Evolutionary conservation across 2,329 filamentous ascomycete genomes (phyloP).

Genomic region (Setomelanomma holmii): DNA sequence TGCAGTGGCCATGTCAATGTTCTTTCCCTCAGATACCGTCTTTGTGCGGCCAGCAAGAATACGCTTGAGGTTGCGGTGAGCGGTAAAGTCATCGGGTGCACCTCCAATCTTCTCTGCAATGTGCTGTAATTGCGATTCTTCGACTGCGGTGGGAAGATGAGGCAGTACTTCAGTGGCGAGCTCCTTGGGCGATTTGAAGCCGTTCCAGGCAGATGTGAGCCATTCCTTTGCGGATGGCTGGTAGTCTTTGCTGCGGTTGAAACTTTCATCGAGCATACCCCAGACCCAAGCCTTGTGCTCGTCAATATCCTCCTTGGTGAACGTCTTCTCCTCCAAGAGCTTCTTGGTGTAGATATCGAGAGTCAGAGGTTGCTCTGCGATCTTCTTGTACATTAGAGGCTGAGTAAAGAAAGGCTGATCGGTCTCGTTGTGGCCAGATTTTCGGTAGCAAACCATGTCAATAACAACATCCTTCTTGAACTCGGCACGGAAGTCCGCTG

Average conservation of each 20-base stretch:
- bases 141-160: slow-evolving; percentile 85
- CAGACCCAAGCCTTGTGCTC: slow-evolving; percentile 99
- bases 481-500: slow-evolving; percentile 96
- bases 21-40: slow-evolving; percentile 87
- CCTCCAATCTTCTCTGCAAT: slow-evolving; percentile 82
- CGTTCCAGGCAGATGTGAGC: slow-evolving; percentile 98
- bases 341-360: slow-evolving; percentile 92
- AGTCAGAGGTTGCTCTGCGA: slow-evolving; percentile 81
- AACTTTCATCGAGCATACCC: slow-evolving; percentile 98
- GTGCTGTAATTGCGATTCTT: slow-evolving; percentile 74
- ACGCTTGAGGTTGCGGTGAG: slow-evolving; percentile 96
- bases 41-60: slow-evolving; percentile 90
- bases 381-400: slow-evolving; percentile 99
- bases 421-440: slow-evolving; percentile 99
- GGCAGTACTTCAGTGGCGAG: slow-evolving; percentile 92
- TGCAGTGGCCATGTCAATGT: slow-evolving; percentile 97
- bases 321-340: slow-evolving; percentile 88
- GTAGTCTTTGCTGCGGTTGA: slow-evolving; percentile 96
- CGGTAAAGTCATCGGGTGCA: slow-evolving; percentile 82
- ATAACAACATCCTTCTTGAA: slow-evolving; percentile 99
- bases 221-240: slow-evolving; percentile 96
- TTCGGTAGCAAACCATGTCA: slow-evolving; percentile 98
- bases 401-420: slow-evolving; percentile 99
- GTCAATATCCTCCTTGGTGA: slow-evolving; percentile 96
- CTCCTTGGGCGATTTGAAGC: slow-evolving; percentile 99